These are phyloP conservation scores for Entomophthora muscae DNA, from an alignment of 371 early-diverging fungal genomes.

Conservation along the genomic window DNA sequence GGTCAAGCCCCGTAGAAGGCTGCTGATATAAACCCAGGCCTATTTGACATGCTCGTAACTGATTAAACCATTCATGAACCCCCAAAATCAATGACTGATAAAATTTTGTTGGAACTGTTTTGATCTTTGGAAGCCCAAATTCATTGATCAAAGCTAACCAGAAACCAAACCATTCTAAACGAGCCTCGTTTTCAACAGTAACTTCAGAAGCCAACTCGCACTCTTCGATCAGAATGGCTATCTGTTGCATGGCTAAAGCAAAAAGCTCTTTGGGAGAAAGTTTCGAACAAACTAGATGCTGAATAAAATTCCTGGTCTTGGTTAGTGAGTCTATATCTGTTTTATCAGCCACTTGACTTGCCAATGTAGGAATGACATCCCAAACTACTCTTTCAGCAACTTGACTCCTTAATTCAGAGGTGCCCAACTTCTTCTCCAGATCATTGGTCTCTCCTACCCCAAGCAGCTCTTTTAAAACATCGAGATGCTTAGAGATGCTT, in stretches of 20 bases:
- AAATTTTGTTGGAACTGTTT: neutral
- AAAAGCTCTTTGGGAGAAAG: neutral
- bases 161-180: neutral
- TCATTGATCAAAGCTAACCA: neutral
- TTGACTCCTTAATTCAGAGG: neutral
- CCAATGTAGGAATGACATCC: neutral
- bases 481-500: neutral
- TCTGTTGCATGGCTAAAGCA: neutral
- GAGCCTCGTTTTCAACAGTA: neutral
- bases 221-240: neutral
- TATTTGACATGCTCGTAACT: neutral
- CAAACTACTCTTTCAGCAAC: neutral
- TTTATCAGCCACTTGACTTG: neutral
- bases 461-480: neutral
- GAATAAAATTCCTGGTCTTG: neutral
- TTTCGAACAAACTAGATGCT: neutral
- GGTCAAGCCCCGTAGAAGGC: neutral
- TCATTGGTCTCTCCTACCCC: neutral
- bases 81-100: neutral
- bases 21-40: neutral
- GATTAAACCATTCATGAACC: neutral
- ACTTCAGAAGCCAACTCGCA: neutral
- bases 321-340: neutral
- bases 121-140: neutral
- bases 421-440: neutral